Evolutionary conservation across 208 protist genomes (phyloP).

Genomic region (Phytomonas sp.): DNA sequence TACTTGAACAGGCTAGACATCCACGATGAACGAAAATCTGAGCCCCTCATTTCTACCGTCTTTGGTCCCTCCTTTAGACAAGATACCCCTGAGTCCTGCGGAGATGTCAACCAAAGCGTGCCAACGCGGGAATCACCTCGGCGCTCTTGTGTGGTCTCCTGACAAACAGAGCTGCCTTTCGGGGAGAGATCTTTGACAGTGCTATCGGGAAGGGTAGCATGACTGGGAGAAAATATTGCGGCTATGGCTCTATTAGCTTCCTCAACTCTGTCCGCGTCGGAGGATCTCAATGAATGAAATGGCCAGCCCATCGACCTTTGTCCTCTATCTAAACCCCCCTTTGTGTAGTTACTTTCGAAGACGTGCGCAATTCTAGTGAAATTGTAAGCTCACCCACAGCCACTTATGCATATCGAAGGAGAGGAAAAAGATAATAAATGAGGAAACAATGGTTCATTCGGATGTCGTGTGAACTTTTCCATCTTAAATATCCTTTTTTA

Average conservation of each 20-base stretch:
- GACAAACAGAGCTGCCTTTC: neutral
- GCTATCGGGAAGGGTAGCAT: conserved; percentile 4
- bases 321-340: neutral
- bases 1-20: too few relatives aligned
- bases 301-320: neutral
- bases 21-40: neutral
- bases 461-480: neutral
- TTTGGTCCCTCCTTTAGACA: neutral
- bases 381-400: neutral
- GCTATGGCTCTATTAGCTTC: conserved; percentile 25
- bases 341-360: neutral
- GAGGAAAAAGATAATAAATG: neutral
- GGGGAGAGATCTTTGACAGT: neutral
- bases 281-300: neutral
- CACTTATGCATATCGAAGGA: neutral
- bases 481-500: neutral
- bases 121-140: neutral
- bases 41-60: neutral
- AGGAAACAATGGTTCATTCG: neutral
- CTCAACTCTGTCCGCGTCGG: neutral
- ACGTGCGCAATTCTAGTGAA: neutral
- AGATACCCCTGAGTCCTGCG: neutral
- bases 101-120: neutral
- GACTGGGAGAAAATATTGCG: conserved; percentile 35
- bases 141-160: neutral